Evolutionary conservation across 208 protist species (phyloP), one percentile per base, ranked within the genome.

Genomic region (Porcisia hertigi): DNA sequence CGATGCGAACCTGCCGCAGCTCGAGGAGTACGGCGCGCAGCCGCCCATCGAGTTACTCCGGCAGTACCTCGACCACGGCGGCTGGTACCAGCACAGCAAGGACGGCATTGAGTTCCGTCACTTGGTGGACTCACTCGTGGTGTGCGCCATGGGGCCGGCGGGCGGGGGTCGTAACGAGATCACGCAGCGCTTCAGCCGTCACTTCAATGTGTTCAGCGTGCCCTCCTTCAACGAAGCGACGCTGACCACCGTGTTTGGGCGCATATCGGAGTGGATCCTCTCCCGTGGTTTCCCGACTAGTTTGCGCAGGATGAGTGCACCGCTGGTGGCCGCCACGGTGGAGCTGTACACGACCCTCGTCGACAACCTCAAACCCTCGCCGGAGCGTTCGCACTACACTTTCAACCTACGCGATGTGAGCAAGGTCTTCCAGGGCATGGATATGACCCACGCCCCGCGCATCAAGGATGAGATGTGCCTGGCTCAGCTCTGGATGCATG

Each of bases 331-430:
- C 23, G 93, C 95, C 11, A 97, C 97, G 9, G 88, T 99, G 43
- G 93, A 97, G 58, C 75, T 99, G 14, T 99, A 98, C 90, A 91
- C 94, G 71, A 94, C 84, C 0, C 89, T 98, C n/a, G 81, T 92
- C 30, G 79, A 91, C 30, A 97, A 98, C 39, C 85, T 99, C 55
- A 98, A 98, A 72, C 98, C 98, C 12, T 99, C 98, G 12, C 98
- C 98, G 36, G 86, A 98, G 82, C 99, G 99, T 86, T 98, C 94
- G 59, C 98, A 99, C 87, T 99, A 99, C 87, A 98, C 97, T 23
- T 99, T 99, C 88, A 99, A 99, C 83, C 75, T 99, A 76, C 95
- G 98, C 69, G 98, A 99, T 81, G 88, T 99, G 25, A 94, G 96
- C 59, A 98, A 98, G 76, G 95, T 94, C 39, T 98, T 98, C 76